A percentile compares a stretch with the other conserved stretches of the same genome.
Evolutionary conservation across 208 protist species (phyloP).

Genomic region (Tritrichomonas musculus): DNA sequence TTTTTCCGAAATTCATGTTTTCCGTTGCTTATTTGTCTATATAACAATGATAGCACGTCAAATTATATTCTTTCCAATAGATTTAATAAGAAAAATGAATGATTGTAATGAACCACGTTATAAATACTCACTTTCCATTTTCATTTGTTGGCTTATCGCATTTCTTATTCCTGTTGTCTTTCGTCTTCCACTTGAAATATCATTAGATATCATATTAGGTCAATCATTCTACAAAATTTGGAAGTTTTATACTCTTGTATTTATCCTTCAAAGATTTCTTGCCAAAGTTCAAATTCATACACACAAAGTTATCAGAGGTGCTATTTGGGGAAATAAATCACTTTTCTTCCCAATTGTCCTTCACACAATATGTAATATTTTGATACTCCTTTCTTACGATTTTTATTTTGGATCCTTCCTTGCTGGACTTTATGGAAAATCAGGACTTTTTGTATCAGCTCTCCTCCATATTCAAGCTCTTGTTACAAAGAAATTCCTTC

Average conservation of each 20-base stretch:
- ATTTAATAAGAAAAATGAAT: no score
- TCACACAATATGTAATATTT: background rate
- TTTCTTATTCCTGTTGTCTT: no score
- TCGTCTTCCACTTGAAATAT: background rate
- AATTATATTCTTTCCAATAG: no score
- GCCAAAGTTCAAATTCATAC: background rate
- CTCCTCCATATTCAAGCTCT: background rate
- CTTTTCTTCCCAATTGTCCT: background rate
- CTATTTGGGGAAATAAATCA: background rate
- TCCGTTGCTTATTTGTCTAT: no score
- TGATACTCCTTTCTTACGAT: background rate
- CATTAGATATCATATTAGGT: background rate
- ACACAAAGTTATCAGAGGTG: background rate
- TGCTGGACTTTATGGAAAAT: background rate
- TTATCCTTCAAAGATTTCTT: background rate
- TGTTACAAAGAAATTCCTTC: background rate
- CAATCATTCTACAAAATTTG: background rate
- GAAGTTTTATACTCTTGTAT: background rate
- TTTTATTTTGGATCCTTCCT: background rate
- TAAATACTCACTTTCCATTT: no score
- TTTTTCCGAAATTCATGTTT: no score
- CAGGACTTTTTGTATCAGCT: background rate
- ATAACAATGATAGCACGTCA: no score
- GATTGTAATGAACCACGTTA: no score
- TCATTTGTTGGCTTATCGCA: no score